Evolutionary conservation across 2,329 filamentous ascomycete species (phyloP).

Genomic region (Plectosphaerella sp.): DNA sequence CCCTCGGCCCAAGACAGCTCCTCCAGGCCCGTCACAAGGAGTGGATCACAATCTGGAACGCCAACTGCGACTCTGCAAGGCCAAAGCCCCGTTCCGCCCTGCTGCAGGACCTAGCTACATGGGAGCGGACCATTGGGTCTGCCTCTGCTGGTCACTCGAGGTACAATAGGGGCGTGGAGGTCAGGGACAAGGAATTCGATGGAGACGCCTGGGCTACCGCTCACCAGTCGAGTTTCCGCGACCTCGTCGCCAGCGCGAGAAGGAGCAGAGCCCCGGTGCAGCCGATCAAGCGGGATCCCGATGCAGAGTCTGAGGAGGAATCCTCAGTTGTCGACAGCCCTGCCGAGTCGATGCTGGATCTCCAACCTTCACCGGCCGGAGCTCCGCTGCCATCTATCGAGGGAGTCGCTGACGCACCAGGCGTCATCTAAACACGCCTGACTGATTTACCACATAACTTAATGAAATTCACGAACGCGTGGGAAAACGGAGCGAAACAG

Average conservation of each 20-base stretch:
- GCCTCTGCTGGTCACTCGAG: constrained; percentile 10
- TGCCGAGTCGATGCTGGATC: no score
- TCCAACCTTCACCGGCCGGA: no score
- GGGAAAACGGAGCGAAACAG: no score
- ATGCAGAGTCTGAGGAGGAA: no score
- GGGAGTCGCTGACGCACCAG: no score
- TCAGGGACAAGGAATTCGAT: constrained; percentile 90
- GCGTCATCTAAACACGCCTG: no score
- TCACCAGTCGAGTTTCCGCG: constrained; percentile 72
- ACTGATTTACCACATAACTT: no score
- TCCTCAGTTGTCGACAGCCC: no score
- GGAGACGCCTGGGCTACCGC: constrained; percentile 67
- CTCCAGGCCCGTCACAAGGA: constrained; percentile 81
- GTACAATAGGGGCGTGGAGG: constrained; percentile 25
- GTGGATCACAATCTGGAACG: constrained; percentile 95
- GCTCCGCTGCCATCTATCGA: no score
- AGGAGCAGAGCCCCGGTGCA: constrained; percentile 42
- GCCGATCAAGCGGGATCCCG: constrained; percentile 13
- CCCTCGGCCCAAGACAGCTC: constrained; percentile 60
- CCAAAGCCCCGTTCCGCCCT: constrained; percentile 70
- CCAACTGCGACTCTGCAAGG: constrained; percentile 81
- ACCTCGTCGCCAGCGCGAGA: constrained; percentile 73
- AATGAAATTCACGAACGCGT: no score
- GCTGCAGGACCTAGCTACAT: constrained; percentile 72
- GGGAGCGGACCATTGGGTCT: constrained; percentile 64